Evolutionary conservation across 2,329 filamentous ascomycete species (phyloP).

Genomic region (Hymenoscyphus linearis): DNA sequence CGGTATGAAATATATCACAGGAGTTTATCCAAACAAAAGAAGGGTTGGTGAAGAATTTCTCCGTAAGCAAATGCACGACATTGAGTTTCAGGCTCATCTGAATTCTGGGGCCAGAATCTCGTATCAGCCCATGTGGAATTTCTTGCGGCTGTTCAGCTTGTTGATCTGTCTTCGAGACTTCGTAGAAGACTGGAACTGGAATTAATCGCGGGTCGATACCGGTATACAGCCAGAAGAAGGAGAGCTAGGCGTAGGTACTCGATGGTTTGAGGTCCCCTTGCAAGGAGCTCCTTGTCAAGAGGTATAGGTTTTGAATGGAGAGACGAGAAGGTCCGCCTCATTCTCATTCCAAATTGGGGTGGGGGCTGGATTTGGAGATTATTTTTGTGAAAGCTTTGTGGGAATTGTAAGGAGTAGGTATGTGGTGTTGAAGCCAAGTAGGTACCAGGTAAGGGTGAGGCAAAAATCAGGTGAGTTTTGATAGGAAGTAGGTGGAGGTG

Average conservation of each 20-base stretch:
- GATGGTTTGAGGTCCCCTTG: not conserved
- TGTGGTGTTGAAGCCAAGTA: not conserved
- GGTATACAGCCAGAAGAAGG: not conserved
- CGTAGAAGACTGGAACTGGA: not conserved
- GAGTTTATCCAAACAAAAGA: not conserved
- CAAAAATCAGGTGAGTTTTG: not conserved
- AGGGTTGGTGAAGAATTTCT: slow-evolving; percentile 1
- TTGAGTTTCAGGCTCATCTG: slow-evolving; percentile 15
- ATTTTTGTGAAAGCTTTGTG: not conserved
- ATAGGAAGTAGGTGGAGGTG: not conserved
- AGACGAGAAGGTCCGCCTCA: not conserved
- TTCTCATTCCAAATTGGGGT: not conserved
- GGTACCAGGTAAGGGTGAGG: not conserved
- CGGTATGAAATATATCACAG: not conserved
- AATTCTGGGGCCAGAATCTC: slow-evolving; percentile 2
- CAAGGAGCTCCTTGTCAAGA: not conserved
- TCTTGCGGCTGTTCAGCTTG: not conserved
- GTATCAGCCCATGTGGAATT: not conserved
- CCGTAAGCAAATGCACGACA: slow-evolving; percentile 13
- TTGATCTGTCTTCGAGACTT: not conserved
- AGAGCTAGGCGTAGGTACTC: not conserved
- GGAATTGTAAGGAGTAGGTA: not conserved
- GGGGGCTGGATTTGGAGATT: not conserved
- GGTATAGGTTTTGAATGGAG: not conserved
- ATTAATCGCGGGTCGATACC: not conserved